Conservation (phyloP, 305 asterid genomes). For the Solanum hybrid region DNA sequence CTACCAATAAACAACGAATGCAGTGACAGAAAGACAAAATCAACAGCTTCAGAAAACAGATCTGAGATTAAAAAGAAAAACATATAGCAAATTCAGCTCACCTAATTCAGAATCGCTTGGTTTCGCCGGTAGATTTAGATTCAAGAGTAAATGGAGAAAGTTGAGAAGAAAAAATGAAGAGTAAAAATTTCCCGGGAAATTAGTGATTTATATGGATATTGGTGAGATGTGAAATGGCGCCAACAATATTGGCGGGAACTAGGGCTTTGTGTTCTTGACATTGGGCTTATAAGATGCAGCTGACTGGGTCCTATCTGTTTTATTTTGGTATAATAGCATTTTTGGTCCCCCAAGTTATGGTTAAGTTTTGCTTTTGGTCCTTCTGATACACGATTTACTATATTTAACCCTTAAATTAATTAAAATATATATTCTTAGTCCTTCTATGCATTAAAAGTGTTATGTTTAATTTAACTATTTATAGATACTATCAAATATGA, state of each 20-base stretch:
- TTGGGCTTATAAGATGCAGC: neutral
- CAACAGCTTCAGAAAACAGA: neutral
- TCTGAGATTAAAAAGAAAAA: neutral
- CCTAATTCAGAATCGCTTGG: neutral
- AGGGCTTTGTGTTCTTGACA: constrained; percentile 10
- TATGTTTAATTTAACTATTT: neutral
- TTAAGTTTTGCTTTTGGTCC: neutral
- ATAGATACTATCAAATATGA: neutral
- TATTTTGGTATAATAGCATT: neutral
- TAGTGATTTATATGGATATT: neutral
- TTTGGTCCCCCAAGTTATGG: neutral
- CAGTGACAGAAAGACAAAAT: neutral
- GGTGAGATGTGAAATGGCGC: constrained; percentile 24
- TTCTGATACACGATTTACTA: neutral
- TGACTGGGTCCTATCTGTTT: neutral
- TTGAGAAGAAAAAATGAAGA: neutral
- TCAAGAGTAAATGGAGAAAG: neutral
- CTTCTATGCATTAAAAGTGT: neutral
- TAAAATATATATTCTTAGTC: neutral
- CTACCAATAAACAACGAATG: neutral
- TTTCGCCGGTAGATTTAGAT: neutral
- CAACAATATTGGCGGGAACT: constrained; percentile 49
- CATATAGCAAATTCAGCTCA: neutral
- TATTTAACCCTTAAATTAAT: neutral
- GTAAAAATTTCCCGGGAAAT: neutral